phyloP scores from a whole-genome alignment of 257 asterid species.

The Nicotiana otophora region DNA sequence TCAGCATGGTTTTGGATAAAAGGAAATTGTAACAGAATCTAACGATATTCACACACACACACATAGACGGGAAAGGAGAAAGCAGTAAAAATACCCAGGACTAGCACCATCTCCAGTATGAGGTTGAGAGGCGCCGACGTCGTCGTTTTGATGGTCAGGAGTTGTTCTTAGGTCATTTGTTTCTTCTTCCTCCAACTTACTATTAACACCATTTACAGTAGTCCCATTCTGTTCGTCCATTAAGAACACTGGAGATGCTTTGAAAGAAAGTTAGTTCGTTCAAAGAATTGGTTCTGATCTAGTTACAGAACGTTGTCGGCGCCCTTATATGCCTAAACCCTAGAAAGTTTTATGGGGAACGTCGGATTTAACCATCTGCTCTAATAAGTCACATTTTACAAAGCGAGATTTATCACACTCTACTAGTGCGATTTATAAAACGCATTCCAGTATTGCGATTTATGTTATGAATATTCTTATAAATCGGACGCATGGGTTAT shows the following conservation, averaged over 20 bases:
- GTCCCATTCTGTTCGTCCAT: slow-evolving; percentile 8
- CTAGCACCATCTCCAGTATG: slow-evolving; percentile 47
- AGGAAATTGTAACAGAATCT: background rate
- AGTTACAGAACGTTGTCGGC: background rate
- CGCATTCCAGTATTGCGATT: no score
- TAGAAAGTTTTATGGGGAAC: background rate
- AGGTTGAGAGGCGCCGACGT: slow-evolving; percentile 28
- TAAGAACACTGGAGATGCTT: background rate
- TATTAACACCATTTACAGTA: background rate
- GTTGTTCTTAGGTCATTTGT: background rate
- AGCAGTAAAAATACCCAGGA: slow-evolving; percentile 38
- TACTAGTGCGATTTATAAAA: no score
- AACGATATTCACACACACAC: background rate
- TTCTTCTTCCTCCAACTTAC: slow-evolving; percentile 1
- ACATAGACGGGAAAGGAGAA: background rate
- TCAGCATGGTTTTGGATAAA: background rate
- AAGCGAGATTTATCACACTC: no score
- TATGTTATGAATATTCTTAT: no score
- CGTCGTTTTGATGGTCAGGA: slow-evolving; percentile 5
- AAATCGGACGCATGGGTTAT: no score
- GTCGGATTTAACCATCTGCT: background rate
- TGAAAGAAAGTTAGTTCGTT: background rate
- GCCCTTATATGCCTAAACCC: background rate
- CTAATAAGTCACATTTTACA: no score
- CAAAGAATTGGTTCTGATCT: slow-evolving; percentile 2